phyloP scores from a whole-genome alignment of 1,284 basidiomycete species.

The Microbotryum lychnidis-dioicae region DNA sequence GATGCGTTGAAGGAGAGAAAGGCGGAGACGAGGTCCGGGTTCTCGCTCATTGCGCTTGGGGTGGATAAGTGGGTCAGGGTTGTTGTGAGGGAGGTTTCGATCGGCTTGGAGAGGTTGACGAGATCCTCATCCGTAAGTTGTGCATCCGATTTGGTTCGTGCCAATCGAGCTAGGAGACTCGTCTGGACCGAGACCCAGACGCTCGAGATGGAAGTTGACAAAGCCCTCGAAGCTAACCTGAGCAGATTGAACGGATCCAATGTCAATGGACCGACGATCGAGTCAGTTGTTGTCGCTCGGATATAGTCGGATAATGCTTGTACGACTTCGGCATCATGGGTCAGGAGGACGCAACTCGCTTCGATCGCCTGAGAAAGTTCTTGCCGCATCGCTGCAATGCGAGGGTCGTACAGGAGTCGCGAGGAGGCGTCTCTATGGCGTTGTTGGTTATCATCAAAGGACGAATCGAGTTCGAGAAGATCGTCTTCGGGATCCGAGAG shows the following conservation, averaged over 20 bases:
- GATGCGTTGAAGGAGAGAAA: conserved; percentile 29
- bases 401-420: conserved; percentile 11
- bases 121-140: conserved; percentile 10
- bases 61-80: conserved; percentile 1
- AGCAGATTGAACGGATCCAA: conserved; percentile 28
- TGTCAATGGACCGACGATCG: conserved; percentile 29
- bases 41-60: conserved; percentile 28
- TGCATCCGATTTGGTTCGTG: conserved; percentile 6
- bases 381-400: conserved; percentile 20
- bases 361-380: conserved; percentile 27
- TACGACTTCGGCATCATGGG: conserved; percentile 29
- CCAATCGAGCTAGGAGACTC: conserved; percentile 22
- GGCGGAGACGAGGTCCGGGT: conserved; percentile 35
- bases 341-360: conserved; percentile 16
- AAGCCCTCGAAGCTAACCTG: conserved; percentile 15
- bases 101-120: conserved; percentile 7
- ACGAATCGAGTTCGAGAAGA: conserved; percentile 32
- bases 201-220: conserved; percentile 19
- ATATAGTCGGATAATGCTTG: conserved; percentile 32
- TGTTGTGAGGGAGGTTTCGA: conserved; percentile 14
- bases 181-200: conserved; percentile 30
- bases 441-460: conserved; percentile 24
- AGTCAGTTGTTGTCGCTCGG: conserved; percentile 26
- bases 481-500: conserved; percentile 35
- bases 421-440: background rate